phyloP scores from a whole-genome alignment of 2,329 filamentous ascomycete species.

The Stagonosporopsis vannaccii region DNA sequence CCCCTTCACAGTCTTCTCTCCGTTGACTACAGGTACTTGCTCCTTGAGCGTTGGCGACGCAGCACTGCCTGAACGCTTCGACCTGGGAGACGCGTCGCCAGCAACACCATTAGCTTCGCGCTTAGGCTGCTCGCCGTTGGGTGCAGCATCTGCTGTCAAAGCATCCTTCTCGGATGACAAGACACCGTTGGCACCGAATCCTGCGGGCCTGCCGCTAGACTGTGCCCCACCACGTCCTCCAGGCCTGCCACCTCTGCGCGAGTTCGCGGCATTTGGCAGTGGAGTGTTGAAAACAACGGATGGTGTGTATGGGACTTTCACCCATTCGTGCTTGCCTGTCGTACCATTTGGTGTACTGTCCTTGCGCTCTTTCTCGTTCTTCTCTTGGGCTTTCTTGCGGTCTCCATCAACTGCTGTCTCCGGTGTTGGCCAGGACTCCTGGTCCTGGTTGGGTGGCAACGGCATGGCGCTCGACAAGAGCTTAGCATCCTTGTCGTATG shows the following conservation, averaged over 20 bases:
- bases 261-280: constrained; percentile 60
- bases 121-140: constrained; percentile 45
- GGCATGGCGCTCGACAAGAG: constrained; percentile 39
- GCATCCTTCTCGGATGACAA: constrained; percentile 49
- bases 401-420: constrained; percentile 79
- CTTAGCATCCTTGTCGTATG: constrained; percentile 41
- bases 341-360: constrained; percentile 51
- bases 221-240: constrained; percentile 64
- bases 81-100: constrained; percentile 43
- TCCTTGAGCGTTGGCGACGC: constrained; percentile 42
- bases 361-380: constrained; percentile 71
- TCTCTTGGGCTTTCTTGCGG: constrained; percentile 74
- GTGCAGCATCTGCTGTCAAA: constrained; percentile 23
- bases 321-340: constrained; percentile 83
- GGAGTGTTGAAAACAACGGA: constrained; percentile 88
- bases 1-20: constrained; percentile 36
- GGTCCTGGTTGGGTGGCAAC: constrained; percentile 76
- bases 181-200: constrained; percentile 50
- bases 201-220: constrained; percentile 59
- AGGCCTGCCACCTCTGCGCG: constrained; percentile 52
- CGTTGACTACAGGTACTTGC: constrained; percentile 29
- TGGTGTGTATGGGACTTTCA: constrained; percentile 80
- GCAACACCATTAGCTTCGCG: constrained; percentile 37
- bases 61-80: constrained; percentile 46
- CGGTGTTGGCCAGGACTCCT: constrained; percentile 87